A percentile compares a stretch with the other conserved stretches of the same genome.
Evolutionary conservation across 148 eudicot species (phyloP).

Genomic region (Rhododendron mucronatum): DNA sequence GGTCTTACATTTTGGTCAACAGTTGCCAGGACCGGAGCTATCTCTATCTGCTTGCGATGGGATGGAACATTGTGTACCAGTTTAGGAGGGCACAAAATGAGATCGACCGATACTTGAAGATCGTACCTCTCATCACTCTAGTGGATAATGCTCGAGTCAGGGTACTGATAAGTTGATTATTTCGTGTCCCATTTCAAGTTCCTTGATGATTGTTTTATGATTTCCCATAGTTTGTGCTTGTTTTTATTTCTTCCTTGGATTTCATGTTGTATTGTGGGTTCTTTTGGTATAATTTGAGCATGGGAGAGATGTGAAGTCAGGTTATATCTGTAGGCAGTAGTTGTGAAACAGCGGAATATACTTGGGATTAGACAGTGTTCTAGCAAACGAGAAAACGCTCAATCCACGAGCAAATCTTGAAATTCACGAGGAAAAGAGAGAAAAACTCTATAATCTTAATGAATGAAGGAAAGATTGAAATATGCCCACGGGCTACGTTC

Average conservation of each 20-base stretch:
- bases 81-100: conserved; percentile 87
- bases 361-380: neutral
- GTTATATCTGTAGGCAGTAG: neutral
- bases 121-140: conserved; percentile 83
- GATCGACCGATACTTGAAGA: conserved; percentile 94
- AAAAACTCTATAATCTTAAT: no score
- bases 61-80: conserved; percentile 98
- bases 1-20: conserved; percentile 76
- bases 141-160: conserved; percentile 97
- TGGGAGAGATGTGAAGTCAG: neutral
- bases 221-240: neutral
- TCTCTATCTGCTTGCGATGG: conserved; percentile 92
- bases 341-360: neutral
- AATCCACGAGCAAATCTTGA: neutral
- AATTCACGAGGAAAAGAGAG: neutral
- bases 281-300: neutral
- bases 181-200: neutral
- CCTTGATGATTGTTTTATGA: neutral
- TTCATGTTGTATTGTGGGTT: neutral
- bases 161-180: conserved; percentile 33
- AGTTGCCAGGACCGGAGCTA: conserved; percentile 95
- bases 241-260: neutral
- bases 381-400: neutral
- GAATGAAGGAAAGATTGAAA: no score
- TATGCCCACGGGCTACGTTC: neutral